Evolutionary conservation across 768 basidiomycete species (phyloP), one percentile per base, ranked within the genome.

Genomic region (Coprinellus micaceus): DNA sequence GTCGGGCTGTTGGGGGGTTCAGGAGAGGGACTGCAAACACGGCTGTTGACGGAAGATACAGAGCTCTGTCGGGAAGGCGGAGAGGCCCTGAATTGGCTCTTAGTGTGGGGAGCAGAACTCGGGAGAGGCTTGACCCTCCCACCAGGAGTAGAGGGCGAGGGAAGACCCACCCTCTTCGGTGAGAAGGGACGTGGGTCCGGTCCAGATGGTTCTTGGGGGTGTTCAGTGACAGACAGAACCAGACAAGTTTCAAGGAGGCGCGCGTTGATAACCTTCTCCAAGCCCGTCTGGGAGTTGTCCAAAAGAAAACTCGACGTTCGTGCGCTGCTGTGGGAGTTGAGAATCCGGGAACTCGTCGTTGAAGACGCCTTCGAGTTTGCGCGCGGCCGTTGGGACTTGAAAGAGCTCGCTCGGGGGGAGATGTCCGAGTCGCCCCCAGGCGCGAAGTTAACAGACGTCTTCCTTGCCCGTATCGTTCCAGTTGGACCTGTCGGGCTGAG

Each of bases 211-310:
- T 47, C 22, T 24, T 66, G 59, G 6, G 70, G 73, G 33, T 5
- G 22, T 39, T 57, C 56, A 26, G 33, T 43, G 21, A 85, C 70
- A 29, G 75, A 74, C 41, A 91, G 68, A 13, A 83, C 78, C 53
- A 92, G 70, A 62, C 90, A 89, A 0, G 90, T 89, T 69, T 91
- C 88, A 22, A 92, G 84, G 28, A 93, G 73, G 47, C 90, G 82
- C 30, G 89, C 85, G 53, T 74, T 72, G 11, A 93, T 77, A 13
- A 91, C 80, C 61, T 78, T 86, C 73, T 92, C 89, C 44, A 92
- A 73, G 7, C 76, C 79, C 26, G 71, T 70, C 64, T 92, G 90
- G 3, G 89, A 88, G 58, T 86, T 78, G 62, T 85, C 84, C 15
- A 77, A 77, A 53, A 81, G 71, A 46, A 81, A 61, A 41, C 66